These are phyloP conservation scores for Delonix regia DNA, from an alignment of 306 rosid species.

Conservation along the genomic window DNA sequence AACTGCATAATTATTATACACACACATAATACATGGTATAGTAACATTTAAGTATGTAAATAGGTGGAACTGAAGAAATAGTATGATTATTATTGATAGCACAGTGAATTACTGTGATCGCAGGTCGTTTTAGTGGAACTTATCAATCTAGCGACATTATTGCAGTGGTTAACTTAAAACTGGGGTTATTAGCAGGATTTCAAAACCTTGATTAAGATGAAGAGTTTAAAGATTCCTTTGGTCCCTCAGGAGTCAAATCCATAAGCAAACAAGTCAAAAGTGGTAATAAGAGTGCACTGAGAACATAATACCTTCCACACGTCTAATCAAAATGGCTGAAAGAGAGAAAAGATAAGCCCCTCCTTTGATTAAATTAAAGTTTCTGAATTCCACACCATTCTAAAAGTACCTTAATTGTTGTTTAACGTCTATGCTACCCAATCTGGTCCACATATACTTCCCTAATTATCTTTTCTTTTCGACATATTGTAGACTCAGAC, in stretches of 20 bases:
- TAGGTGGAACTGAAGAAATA: no score
- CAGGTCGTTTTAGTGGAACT: slow-evolving; percentile 28
- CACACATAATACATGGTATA: not conserved
- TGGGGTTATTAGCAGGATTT: slow-evolving; percentile 40
- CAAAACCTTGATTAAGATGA: slow-evolving; percentile 32
- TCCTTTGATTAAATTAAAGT: slow-evolving; percentile 47
- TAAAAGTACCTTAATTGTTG: slow-evolving; percentile 22
- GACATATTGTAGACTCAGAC: not conserved
- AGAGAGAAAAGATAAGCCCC: slow-evolving; percentile 13
- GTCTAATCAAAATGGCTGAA: slow-evolving; percentile 36
- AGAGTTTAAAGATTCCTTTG: slow-evolving; percentile 46
- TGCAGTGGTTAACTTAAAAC: slow-evolving; percentile 44
- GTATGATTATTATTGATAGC: no score
- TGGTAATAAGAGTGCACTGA: slow-evolving; percentile 57
- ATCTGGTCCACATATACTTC: no score
- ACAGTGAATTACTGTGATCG: not conserved
- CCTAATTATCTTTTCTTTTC: not conserved
- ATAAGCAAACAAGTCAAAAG: slow-evolving; percentile 60
- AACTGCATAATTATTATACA: not conserved
- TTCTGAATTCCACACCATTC: slow-evolving; percentile 39
- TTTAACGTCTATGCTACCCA: slow-evolving; percentile 9
- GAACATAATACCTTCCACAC: slow-evolving; percentile 44
- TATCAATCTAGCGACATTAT: slow-evolving; percentile 30
- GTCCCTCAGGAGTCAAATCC: slow-evolving; percentile 50
- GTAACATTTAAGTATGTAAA: not conserved